These are phyloP conservation scores for Globisporangium sylvaticum DNA, from an alignment of 352 stramenopile genomes.

Conservation along the genomic window DNA sequence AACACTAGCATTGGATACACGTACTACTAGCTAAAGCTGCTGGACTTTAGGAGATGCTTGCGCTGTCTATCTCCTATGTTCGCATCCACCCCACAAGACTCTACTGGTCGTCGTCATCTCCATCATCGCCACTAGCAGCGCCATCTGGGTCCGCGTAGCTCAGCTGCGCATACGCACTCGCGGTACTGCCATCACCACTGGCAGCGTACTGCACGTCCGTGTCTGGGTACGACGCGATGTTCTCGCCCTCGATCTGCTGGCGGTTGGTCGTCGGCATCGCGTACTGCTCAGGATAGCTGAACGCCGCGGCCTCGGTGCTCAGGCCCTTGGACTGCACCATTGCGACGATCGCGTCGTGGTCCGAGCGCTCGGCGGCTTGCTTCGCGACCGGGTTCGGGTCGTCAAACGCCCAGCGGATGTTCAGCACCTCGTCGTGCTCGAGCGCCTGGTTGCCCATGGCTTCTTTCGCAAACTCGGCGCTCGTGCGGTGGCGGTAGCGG, in stretches of 20 bases:
- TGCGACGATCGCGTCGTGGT: slow-evolving; percentile 87
- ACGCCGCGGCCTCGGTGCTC: slow-evolving; percentile 56
- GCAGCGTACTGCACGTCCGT: slow-evolving; percentile 56
- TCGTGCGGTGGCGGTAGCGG: slow-evolving; percentile 75
- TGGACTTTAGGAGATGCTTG: background rate
- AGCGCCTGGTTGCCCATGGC: slow-evolving; percentile 91
- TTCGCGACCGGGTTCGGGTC: slow-evolving; percentile 93
- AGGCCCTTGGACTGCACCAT: slow-evolving; percentile 75
- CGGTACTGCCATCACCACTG: background rate
- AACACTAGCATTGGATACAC: background rate
- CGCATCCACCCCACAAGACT: background rate
- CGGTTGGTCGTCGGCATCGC: slow-evolving; percentile 66
- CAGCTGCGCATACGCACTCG: slow-evolving; percentile 43
- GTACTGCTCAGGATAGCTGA: slow-evolving; percentile 78
- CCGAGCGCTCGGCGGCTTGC: slow-evolving; percentile 74
- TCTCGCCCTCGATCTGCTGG: slow-evolving; percentile 60
- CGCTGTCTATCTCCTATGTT: background rate
- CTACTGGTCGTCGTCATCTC: slow-evolving; percentile 16
- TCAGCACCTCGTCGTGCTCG: slow-evolving; percentile 86
- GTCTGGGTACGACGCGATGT: slow-evolving; percentile 65
- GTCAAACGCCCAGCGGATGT: slow-evolving; percentile 91
- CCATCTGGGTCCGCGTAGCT: slow-evolving; percentile 47
- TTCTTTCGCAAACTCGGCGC: slow-evolving; percentile 81
- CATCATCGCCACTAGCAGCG: slow-evolving; percentile 17
- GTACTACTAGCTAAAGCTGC: background rate